phyloP scores from a whole-genome alignment of 495 filamentous ascomycete species.

The Zalerion maritima region DNA sequence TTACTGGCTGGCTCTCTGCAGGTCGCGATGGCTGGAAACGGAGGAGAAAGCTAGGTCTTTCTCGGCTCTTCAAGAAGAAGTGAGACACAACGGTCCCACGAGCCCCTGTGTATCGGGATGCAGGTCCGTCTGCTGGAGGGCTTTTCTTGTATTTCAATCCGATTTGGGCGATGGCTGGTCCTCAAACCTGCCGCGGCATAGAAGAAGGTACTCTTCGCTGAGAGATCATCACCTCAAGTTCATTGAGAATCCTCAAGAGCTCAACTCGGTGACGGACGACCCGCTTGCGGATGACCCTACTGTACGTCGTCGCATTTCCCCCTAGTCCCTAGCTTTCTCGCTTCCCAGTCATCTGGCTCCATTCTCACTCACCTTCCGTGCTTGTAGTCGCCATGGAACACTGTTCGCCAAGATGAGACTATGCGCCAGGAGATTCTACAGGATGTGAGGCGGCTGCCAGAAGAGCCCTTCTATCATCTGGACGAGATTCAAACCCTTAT shows the following conservation, averaged over 20 bases:
- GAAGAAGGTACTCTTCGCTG: conserved; percentile 57
- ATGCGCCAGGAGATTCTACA: conserved; percentile 84
- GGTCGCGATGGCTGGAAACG: conserved; percentile 49
- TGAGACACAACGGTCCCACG: conserved; percentile 39
- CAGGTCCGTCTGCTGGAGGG: conserved; percentile 90
- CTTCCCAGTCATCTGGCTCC: too few relatives aligned
- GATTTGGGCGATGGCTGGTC: conserved; percentile 56
- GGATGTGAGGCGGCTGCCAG: conserved; percentile 87
- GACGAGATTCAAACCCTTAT: conserved; percentile 66
- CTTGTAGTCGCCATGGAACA: conserved; percentile 74
- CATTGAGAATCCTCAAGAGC: conserved; percentile 67
- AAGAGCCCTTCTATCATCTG: conserved; percentile 79
- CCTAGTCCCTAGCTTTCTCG: neutral
- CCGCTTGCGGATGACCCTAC: conserved; percentile 76
- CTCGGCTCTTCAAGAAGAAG: conserved; percentile 47
- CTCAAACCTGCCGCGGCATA: conserved; percentile 46
- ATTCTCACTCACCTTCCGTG: conserved; percentile 2
- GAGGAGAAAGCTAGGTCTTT: conserved; percentile 44
- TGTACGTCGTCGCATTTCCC: conserved; percentile 40
- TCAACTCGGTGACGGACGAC: conserved; percentile 54
- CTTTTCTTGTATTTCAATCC: conserved; percentile 66
- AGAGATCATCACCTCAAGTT: conserved; percentile 61
- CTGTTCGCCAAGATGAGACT: conserved; percentile 66
- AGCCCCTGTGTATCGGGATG: conserved; percentile 57
- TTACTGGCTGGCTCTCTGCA: conserved; percentile 12